Evolutionary conservation across 441 rosid genomes (phyloP).

Genomic region (Adansonia grandidieri): DNA sequence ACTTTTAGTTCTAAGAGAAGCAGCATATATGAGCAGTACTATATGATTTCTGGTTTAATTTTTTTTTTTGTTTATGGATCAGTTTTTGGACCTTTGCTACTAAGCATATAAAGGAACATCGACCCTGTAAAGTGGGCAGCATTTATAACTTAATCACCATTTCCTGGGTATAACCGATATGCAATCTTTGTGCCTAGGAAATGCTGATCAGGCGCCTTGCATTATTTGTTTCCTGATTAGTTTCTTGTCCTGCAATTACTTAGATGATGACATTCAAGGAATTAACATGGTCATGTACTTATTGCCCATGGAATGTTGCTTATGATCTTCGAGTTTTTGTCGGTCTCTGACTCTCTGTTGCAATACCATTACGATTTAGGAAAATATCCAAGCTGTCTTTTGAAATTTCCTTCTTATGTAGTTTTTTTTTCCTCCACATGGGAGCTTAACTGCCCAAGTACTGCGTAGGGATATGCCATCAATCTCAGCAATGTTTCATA

Average conservation of each 20-base stretch:
- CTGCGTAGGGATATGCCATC: background rate
- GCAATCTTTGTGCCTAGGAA: background rate
- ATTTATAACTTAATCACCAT: background rate
- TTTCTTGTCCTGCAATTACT: background rate
- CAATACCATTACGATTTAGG: background rate
- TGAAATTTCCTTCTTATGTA: background rate
- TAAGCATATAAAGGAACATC: background rate
- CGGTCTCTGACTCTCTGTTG: background rate
- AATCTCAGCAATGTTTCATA: background rate
- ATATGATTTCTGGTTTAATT: background rate
- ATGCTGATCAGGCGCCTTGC: background rate
- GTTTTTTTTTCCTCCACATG: background rate
- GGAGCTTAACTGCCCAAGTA: background rate
- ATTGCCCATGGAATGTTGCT: background rate
- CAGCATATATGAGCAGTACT: background rate
- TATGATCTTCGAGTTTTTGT: background rate
- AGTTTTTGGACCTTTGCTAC: background rate
- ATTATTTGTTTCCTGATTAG: background rate
- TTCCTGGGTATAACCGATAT: background rate
- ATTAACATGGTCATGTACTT: background rate
- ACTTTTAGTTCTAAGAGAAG: background rate
- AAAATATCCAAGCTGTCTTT: background rate
- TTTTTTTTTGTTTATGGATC: background rate
- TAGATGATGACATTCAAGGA: background rate
- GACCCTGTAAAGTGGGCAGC: background rate